Evolutionary conservation across 2,329 filamentous ascomycete species (phyloP).

Genomic region (Colletotrichum sublineola): DNA sequence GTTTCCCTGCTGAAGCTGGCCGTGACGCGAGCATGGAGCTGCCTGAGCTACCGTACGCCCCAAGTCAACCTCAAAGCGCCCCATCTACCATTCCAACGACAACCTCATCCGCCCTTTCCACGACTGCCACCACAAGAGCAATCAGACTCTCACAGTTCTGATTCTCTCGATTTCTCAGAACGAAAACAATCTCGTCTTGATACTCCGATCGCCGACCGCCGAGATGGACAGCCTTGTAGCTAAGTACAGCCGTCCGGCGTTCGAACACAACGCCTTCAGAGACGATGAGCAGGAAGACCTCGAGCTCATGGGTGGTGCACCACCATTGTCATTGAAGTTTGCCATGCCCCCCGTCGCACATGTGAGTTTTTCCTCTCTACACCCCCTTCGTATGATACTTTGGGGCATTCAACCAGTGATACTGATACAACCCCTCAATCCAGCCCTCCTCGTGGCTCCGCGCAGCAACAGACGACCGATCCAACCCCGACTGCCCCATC

Average conservation of each 20-base stretch:
- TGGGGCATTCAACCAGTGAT: background rate
- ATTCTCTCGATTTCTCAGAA: background rate
- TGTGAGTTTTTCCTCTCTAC: constrained; percentile 64
- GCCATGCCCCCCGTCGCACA: constrained; percentile 93
- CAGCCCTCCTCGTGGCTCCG: constrained; percentile 95
- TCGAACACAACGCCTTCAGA: constrained; percentile 71
- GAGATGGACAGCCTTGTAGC: constrained; percentile 93
- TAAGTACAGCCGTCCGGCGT: constrained; percentile 86
- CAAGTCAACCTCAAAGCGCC: constrained; percentile 38
- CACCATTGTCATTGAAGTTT: constrained; percentile 90
- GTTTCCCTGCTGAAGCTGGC: constrained; percentile 44
- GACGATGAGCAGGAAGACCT: constrained; percentile 77
- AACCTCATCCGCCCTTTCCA: constrained; percentile 21
- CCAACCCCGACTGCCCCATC: constrained; percentile 97
- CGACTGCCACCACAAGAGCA: constrained; percentile 23
- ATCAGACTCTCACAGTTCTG: constrained; percentile 1
- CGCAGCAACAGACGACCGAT: constrained; percentile 95
- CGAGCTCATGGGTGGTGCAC: constrained; percentile 71
- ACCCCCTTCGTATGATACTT: background rate
- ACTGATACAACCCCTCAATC: constrained; percentile 35
- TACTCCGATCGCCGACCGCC: constrained; percentile 36
- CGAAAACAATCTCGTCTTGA: background rate
- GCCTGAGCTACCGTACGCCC: constrained; percentile 53
- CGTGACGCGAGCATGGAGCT: constrained; percentile 60
- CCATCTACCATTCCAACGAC: constrained; percentile 44